Percentiles rank a stretch among this genome's conserved stretches.
Evolutionary conservation across 2,329 filamentous ascomycete species (phyloP).

Genomic region (Zarea fungicola): DNA sequence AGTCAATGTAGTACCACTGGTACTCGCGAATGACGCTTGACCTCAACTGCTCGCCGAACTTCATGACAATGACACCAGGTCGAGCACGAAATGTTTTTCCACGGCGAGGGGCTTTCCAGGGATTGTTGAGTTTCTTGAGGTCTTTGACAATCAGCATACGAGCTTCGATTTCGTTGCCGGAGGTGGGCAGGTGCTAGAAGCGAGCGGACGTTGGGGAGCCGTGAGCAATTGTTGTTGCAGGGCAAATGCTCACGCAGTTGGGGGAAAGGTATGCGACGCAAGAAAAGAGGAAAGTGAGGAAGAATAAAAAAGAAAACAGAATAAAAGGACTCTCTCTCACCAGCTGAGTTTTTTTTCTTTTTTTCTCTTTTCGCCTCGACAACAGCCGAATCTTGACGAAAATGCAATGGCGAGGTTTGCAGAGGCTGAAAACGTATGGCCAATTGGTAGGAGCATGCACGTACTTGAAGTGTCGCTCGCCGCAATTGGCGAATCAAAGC

Average conservation of each 20-base stretch:
- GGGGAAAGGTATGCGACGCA: too few species aligned
- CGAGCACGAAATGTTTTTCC: conserved; percentile 32
- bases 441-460: too few species aligned
- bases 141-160: conserved; percentile 51
- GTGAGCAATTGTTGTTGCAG: too few species aligned
- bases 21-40: conserved; percentile 96
- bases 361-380: neutral
- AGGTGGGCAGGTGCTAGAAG: conserved; percentile 1
- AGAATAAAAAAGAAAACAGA: neutral
- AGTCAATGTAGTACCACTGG: conserved; percentile 97
- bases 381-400: neutral
- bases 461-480: neutral
- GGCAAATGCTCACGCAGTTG: too few species aligned
- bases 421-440: conserved; percentile 5
- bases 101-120: conserved; percentile 34
- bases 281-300: too few species aligned
- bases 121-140: conserved; percentile 37
- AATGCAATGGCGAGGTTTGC: neutral
- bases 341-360: neutral
- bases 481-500: conserved; percentile 22
- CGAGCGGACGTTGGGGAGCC: too few species aligned
- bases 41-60: conserved; percentile 94
- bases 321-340: conserved; percentile 1
- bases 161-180: conserved; percentile 1
- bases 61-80: conserved; percentile 58